Percentiles rank a stretch among this genome's conserved stretches.
Conservation (phyloP, 768 basidiomycete species). For the Mycena leptocephala region DNA sequence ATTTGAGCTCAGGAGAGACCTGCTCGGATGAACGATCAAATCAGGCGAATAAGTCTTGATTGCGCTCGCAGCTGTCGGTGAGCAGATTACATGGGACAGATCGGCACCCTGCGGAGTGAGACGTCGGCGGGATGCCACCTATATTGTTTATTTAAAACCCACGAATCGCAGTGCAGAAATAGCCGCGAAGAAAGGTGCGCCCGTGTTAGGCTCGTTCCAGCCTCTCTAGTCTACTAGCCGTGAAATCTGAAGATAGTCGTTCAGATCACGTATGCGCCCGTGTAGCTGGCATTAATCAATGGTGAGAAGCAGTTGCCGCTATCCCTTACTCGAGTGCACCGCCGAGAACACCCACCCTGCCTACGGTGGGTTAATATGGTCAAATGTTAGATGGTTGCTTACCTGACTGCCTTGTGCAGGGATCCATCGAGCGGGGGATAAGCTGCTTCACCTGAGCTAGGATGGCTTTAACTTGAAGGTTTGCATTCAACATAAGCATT, state of each 20-base stretch:
- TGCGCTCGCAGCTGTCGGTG: slow-evolving; percentile 90
- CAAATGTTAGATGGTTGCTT: neutral
- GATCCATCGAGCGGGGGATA: slow-evolving; percentile 93
- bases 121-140: neutral
- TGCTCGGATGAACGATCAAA: slow-evolving; percentile 93
- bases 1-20: slow-evolving; percentile 70
- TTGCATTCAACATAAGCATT: slow-evolving; percentile 38
- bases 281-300: slow-evolving; percentile 74
- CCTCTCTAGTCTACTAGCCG: too few relatives aligned
- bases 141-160: slow-evolving; percentile 39
- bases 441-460: slow-evolving; percentile 84
- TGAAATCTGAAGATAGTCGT: too few relatives aligned
- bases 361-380: slow-evolving; percentile 52
- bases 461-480: slow-evolving; percentile 66
- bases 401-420: slow-evolving; percentile 97
- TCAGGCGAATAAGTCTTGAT: slow-evolving; percentile 99
- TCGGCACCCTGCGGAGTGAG: slow-evolving; percentile 81
- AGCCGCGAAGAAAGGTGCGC: slow-evolving; percentile 96
- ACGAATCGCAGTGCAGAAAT: slow-evolving; percentile 93
- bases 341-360: slow-evolving; percentile 94
- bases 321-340: slow-evolving; percentile 90
- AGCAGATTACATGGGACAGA: slow-evolving; percentile 97
- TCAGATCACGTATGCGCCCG: too few relatives aligned
- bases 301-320: neutral
- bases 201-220: too few relatives aligned